Evolutionary conservation across 441 rosid species (phyloP), one percentile per base, ranked within the genome.

Genomic region (Euphorbia schlechtendalii): DNA sequence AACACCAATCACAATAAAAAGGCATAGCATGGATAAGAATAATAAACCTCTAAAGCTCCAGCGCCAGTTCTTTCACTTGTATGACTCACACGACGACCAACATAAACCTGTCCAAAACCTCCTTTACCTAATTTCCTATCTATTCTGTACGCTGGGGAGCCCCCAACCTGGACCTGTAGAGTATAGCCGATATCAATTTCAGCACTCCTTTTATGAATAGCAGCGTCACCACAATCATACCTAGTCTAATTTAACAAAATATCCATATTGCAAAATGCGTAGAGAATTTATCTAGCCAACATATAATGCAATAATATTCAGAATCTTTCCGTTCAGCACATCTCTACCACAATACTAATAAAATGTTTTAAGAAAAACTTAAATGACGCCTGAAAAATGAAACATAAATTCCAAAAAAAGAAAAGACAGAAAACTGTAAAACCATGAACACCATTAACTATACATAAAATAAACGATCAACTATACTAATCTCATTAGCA

Each of bases 21-120:
- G 17, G 11, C 9, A 43, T 5, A 3, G 58, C 9, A 38, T 30
- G 20, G 30, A 46, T 7, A 18, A 46, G 3, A n/a, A n/a, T n/a
- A 20, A 14, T 3, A 57, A 46, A 73, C 76, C 76, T 68, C 73
- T 43, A 51, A 8, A 52, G 76, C 73, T 64, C 66, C 76, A 49
- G 69, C 63, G 32, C 63, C 74, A 59, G 63, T 45, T 69, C 72
- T 76, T 52, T 81, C 85, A 71, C 59, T 82, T 48, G 80, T 24
- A 73, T 80, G 66, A 71, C 80, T 70, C 53, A 69, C 70, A 28
- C 87, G 86, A 13, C 93, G 79, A 56, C 93, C 93, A 43, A 87
- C 85, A 80, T 80, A 87, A 21, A 87, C 93, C 71, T 87, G 93
- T 66, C 93, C 93, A 75, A 87, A 87, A 24, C 93, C 93, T 70